Evolutionary conservation across 2,329 filamentous ascomycete genomes (phyloP), one percentile per base, ranked within the genome.

Genomic region (Cladosporium halotolerans): DNA sequence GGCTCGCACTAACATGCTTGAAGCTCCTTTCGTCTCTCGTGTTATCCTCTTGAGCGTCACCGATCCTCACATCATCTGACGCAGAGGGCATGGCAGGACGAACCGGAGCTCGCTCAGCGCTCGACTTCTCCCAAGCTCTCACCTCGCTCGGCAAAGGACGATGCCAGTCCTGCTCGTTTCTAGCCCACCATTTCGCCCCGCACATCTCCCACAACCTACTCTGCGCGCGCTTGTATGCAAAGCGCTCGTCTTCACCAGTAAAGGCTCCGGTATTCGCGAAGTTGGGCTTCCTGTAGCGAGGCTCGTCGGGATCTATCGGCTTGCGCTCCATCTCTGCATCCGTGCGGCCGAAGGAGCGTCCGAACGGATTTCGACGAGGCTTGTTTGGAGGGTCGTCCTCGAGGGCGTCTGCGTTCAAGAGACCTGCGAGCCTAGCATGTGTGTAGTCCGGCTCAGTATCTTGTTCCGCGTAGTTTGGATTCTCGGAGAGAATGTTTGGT

Each of bases 201-300:
- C 87, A 92, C 66, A 93, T 82, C 70, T 93, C 87, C 88, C 87
- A 93, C 3, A 93, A 72, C n/a, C 88, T 75, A 59, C 84, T 88
- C 41, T 82, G 77, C 2, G 88, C 88, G 19, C 88, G 77, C 68
- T 88, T 88, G 61, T 89, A 91, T 0, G 88, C 88, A 66, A 93
- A 93, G 10, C 82, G 76, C 68, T 92, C 88, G 66, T 92, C 88
- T 66, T 91, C 86, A 10, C 88, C 88, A 0, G 85, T 91, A 62
- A 92, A 86, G 0, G 80, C 82, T 9, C 77, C 73, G 0, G 84
- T 79, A 58, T 84, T 82, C 46, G 76, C 79, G 63, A 92, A 93
- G 63, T 92, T 79, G 0, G 73, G 74, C 1, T 68, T 63, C 2
- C 28, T 53, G 44, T 59, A 59, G 31, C 42, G 33, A n/a, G 56